Evolutionary conservation across 495 filamentous ascomycete genomes (phyloP).

Genomic region (Penicillium cosmopolitanum): DNA sequence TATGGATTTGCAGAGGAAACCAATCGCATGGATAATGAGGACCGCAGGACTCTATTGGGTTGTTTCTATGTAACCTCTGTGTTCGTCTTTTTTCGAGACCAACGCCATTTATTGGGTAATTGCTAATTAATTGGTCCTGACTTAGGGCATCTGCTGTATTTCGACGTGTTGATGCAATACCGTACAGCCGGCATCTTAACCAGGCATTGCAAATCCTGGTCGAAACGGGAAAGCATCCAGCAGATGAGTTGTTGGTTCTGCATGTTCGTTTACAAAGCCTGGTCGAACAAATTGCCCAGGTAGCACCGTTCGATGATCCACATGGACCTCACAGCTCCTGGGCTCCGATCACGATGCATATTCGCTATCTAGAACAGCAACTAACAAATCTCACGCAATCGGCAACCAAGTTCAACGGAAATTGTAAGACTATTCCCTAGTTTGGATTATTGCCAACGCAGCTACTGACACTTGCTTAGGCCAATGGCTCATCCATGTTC

Average conservation of each 20-base stretch:
- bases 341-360: conserved; percentile 5
- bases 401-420: not conserved
- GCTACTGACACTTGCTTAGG: not conserved
- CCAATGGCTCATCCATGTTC: conserved; percentile 1
- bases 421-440: not conserved
- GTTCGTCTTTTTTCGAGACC: conserved; percentile 2
- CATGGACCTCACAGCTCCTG: conserved; percentile 3
- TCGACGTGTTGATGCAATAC: conserved; percentile 5
- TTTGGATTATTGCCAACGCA: not conserved
- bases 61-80: conserved; percentile 19
- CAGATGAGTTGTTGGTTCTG: not conserved
- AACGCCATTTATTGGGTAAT: not conserved
- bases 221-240: not conserved
- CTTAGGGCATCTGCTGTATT: conserved; percentile 3
- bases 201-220: not conserved
- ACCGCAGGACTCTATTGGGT: conserved; percentile 13
- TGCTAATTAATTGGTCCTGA: not conserved
- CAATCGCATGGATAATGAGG: conserved; percentile 10
- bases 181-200: conserved; percentile 1
- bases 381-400: not conserved
- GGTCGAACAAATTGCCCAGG: conserved; percentile 1
- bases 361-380: conserved; percentile 3
- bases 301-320: conserved; percentile 4
- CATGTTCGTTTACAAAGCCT: conserved; percentile 4
- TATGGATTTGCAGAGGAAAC: conserved; percentile 4